Percentiles rank a stretch among this genome's conserved stretches.
These are phyloP conservation scores for Porodaedalea pini DNA, from an alignment of 1,284 basidiomycete genomes.

Conservation along the genomic window DNA sequence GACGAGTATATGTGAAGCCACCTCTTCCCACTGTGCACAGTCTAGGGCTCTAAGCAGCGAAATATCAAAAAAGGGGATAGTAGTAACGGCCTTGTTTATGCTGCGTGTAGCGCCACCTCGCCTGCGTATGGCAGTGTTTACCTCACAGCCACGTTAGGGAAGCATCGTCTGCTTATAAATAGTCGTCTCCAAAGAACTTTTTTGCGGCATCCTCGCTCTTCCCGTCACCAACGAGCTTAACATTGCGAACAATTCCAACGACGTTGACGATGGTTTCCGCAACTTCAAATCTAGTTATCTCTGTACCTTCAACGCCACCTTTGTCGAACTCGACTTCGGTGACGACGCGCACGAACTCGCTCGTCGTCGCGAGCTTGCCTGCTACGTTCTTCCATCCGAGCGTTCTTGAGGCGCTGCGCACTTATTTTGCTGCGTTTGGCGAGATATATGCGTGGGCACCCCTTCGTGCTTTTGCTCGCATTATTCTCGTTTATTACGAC, in stretches of 20 bases:
- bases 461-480: conserved; percentile 72
- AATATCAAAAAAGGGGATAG: no score
- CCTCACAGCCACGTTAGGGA: no score
- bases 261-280: neutral
- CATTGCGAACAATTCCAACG: neutral
- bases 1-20: no score
- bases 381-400: conserved; percentile 64
- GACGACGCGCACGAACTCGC: conserved; percentile 54
- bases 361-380: conserved; percentile 64
- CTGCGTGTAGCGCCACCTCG: no score
- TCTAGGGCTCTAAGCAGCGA: no score
- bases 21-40: no score
- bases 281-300: conserved; percentile 1
- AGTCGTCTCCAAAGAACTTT: no score
- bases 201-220: neutral
- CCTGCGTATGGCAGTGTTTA: no score
- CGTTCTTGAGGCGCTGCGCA: conserved; percentile 61
- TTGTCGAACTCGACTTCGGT: conserved; percentile 18
- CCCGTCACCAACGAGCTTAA: neutral
- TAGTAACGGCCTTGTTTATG: no score
- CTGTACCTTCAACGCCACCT: conserved; percentile 17
- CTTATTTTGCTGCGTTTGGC: conserved; percentile 73
- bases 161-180: no score
- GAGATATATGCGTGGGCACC: conserved; percentile 84
- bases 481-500: conserved; percentile 73